These are phyloP conservation scores for Lichtheimia hyalospora DNA, from an alignment of 371 early-diverging fungal species.

Conservation along the genomic window DNA sequence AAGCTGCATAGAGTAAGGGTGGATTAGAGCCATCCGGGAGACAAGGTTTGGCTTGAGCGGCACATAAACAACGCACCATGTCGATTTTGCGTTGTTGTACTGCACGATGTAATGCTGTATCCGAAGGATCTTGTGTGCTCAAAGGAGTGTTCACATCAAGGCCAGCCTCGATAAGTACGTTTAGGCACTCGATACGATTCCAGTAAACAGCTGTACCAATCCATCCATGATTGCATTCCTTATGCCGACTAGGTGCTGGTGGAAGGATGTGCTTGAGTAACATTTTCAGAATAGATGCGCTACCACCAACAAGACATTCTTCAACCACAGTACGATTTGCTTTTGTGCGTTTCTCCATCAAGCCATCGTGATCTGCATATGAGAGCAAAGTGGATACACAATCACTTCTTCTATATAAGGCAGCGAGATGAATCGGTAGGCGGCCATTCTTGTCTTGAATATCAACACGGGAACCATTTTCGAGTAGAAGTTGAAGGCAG, in stretches of 20 bases:
- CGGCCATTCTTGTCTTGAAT: constrained; percentile 20
- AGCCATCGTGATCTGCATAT: constrained; percentile 1
- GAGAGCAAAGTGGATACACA: constrained; percentile 21
- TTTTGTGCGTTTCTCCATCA: constrained; percentile 9
- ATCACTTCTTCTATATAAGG: constrained; percentile 20
- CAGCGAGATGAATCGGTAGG: constrained; percentile 32
- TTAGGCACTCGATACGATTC: constrained; percentile 36
- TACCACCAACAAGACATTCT: constrained; percentile 30
- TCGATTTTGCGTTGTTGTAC: constrained; percentile 51
- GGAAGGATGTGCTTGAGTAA: constrained; percentile 15
- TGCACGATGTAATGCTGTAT: constrained; percentile 27
- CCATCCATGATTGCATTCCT: neutral
- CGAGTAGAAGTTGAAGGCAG: constrained; percentile 21
- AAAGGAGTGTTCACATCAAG: constrained; percentile 14
- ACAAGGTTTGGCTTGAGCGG: constrained; percentile 27
- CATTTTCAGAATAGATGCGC: constrained; percentile 17
- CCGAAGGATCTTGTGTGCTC: constrained; percentile 6
- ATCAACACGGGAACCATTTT: constrained; percentile 29
- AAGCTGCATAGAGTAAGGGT: constrained; percentile 39
- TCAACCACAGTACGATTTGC: constrained; percentile 19
- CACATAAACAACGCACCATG: constrained; percentile 30
- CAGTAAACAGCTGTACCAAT: constrained; percentile 15
- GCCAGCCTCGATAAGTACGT: constrained; percentile 22
- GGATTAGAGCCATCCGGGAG: constrained; percentile 30
- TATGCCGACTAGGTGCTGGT: neutral